Base-by-base conservation (phyloP, 768 basidiomycete species). In the Mycena latifolia region DNA sequence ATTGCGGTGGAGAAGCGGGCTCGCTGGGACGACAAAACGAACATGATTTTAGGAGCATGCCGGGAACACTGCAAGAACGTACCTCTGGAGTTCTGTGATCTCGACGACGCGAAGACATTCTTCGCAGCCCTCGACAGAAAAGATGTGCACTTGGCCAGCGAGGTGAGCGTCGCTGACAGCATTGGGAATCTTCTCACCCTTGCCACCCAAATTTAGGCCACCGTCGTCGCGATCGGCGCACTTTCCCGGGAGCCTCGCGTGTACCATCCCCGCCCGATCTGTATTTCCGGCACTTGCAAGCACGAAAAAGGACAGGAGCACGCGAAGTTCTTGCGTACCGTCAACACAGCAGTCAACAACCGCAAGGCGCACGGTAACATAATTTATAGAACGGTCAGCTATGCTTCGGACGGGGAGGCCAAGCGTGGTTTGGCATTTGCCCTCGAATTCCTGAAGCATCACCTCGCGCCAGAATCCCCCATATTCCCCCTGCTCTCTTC, bases 231-330 rank as follows among this genome's bases (percentile, higher is more conserved):
- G 0, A 28, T 71, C 14, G 71, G 71, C 0, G 18, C 63, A 5
- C 52, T 70, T 12, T 63, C 69, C n/a, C 35, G 39, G 29, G 64
- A 72, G 27, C 64, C 50, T 0, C 65, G 57, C 5, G 35, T 53
- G 0, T 58, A 53, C 25, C 59, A 68, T 14, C 63, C 65, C 1
- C 56, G 63, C 5, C 72, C 70, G 24, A 56, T 73, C 39, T 59
- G 69, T 17, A 69, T 71, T 14, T 65, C 63, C 3, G 72, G 67
- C n/a, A 73, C 72, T 9, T 73, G 72, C 55, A 73, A 73, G 55
- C 14, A 27, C 12, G 68, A 71, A 29, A 66, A 48, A 11, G 70
- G 59, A 3, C 17, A 37, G 3, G 25, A 66, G 27, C 70, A 71
- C 20, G 65, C 60, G 10, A 35, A 33, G 0, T 56, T 73, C 37